A percentile compares a stretch with the other conserved stretches of the same genome.
These are phyloP conservation scores for Nicotiana knightiana DNA, from an alignment of 257 asterid genomes.

Conservation along the genomic window DNA sequence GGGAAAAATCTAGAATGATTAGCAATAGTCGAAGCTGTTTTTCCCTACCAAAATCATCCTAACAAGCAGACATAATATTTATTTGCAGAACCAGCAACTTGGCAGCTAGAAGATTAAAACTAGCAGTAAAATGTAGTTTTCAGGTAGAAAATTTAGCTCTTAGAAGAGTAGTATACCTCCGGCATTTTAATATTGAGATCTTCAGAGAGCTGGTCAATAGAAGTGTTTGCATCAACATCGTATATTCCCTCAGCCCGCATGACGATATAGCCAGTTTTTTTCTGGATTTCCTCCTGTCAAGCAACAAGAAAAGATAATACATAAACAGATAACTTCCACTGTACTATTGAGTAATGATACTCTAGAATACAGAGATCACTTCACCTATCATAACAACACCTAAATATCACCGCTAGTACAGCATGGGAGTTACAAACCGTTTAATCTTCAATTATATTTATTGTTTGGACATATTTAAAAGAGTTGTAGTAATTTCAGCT, in stretches of 20 bases:
- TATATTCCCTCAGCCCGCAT: conserved; percentile 96
- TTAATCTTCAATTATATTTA: neutral
- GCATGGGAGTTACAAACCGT: neutral
- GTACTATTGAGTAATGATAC: neutral
- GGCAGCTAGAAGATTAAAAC: neutral
- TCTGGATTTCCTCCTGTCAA: conserved; percentile 94
- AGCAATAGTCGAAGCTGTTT: neutral
- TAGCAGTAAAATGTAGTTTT: neutral
- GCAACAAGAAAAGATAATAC: conserved; percentile 9
- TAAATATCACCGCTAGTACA: neutral
- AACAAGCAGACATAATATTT: neutral
- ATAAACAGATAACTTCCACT: neutral
- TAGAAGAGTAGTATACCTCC: conserved; percentile 45
- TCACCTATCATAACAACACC: neutral
- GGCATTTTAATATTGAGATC: conserved; percentile 93
- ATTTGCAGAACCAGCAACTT: neutral
- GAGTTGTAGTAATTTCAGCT: neutral
- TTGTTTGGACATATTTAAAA: neutral
- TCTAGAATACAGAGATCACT: neutral
- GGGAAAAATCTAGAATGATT: conserved; percentile 1
- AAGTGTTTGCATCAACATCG: conserved; percentile 97
- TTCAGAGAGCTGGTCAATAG: conserved; percentile 94
- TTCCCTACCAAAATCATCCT: neutral
- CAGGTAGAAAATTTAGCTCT: neutral
- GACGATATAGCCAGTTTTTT: conserved; percentile 90